Conservation (phyloP, 768 basidiomycete genomes). For the Dacryopinax spathularia region DNA sequence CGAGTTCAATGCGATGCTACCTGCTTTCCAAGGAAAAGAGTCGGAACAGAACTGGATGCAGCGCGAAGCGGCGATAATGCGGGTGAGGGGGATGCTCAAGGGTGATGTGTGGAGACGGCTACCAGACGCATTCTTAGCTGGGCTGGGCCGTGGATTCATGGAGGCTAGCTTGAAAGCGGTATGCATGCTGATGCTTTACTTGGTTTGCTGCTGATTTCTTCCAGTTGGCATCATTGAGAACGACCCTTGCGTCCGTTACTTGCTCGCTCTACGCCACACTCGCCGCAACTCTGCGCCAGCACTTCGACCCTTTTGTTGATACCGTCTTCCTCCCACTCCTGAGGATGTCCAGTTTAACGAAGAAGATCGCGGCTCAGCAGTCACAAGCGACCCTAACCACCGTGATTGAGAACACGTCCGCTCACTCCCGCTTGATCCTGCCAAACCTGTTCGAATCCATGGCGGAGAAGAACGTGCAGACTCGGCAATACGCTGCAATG, state of each 20-base stretch:
- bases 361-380: constrained; percentile 77
- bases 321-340: constrained; percentile 58
- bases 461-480: constrained; percentile 70
- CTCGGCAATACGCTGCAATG: constrained; percentile 46
- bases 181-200: constrained; percentile 20
- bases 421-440: constrained; percentile 53
- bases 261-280: constrained; percentile 67
- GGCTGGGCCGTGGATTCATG: constrained; percentile 63
- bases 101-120: constrained; percentile 68
- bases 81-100: constrained; percentile 79
- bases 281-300: constrained; percentile 44
- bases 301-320: constrained; percentile 72
- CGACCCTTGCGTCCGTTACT: constrained; percentile 72
- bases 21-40: constrained; percentile 79
- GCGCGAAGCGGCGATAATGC: constrained; percentile 60
- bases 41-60: constrained; percentile 89
- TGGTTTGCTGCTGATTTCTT: constrained; percentile 5
- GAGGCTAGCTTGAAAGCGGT: constrained; percentile 78
- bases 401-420: constrained; percentile 56
- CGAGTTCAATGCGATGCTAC: constrained; percentile 67
- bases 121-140: constrained; percentile 55
- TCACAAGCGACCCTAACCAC: constrained; percentile 58
- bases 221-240: constrained; percentile 28
- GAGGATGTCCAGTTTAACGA: constrained; percentile 79
- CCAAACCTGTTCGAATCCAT: constrained; percentile 52